Conservation (phyloP, 306 rosid genomes). For the Dicorynia guianensis region DNA sequence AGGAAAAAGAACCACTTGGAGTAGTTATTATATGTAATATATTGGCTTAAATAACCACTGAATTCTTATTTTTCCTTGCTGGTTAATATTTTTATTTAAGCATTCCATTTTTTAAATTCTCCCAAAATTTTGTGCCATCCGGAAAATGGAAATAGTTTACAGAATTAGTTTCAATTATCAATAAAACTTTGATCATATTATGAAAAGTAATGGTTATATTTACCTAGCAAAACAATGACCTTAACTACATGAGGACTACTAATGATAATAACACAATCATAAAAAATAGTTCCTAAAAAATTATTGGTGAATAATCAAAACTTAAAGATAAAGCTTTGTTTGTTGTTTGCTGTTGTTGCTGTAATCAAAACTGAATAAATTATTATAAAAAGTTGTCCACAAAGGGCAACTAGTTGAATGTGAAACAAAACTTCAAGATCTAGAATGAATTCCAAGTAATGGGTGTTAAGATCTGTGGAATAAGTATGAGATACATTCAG, state of each 20-base stretch:
- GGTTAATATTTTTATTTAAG: too few species aligned
- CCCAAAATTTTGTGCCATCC: neutral
- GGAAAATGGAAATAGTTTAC: neutral
- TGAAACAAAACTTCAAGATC: conserved; percentile 2
- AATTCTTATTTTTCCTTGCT: too few species aligned
- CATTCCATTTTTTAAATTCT: too few species aligned
- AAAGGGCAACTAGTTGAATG: neutral
- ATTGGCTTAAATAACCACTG: too few species aligned
- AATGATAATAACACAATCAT: neutral
- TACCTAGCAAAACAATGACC: neutral
- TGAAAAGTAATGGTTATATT: conserved; percentile 4
- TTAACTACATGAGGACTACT: neutral
- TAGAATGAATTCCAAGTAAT: conserved; percentile 1
- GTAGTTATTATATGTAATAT: too few species aligned
- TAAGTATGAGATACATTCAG: neutral
- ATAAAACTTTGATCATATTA: neutral
- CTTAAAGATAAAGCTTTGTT: too few species aligned
- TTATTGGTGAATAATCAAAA: neutral
- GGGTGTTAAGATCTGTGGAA: neutral
- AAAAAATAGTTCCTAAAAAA: neutral
- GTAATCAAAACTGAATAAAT: neutral
- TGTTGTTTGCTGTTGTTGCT: too few species aligned
- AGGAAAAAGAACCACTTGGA: too few species aligned
- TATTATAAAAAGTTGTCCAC: too few species aligned
- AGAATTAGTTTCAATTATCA: conserved; percentile 18